Conservation (phyloP, 2,329 filamentous ascomycete species). For the Hysterium pulicare region DNA sequence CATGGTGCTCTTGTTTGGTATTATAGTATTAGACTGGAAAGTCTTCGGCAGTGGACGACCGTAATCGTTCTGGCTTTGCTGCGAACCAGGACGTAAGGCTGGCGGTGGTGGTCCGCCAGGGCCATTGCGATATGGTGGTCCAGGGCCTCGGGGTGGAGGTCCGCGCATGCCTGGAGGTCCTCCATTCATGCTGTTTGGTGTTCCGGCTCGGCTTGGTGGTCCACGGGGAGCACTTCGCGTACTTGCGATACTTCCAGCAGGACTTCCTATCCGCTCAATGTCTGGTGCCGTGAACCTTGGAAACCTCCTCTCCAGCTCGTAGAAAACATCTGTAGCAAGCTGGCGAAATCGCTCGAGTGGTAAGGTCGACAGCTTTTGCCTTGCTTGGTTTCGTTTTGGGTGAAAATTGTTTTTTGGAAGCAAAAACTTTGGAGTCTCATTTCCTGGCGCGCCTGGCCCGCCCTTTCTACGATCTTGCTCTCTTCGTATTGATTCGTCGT, state of each 20-base stretch:
- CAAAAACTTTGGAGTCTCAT: constrained; percentile 57
- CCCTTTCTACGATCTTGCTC: constrained; percentile 59
- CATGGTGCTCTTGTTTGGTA: constrained; percentile 97
- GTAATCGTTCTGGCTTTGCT: constrained; percentile 52
- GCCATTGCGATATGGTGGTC: constrained; percentile 17
- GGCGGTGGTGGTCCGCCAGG: constrained; percentile 49
- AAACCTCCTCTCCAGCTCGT: constrained; percentile 86
- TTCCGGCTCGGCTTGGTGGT: constrained; percentile 52
- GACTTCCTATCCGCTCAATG: constrained; percentile 64
- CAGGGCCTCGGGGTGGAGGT: constrained; percentile 32
- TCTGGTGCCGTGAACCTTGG: constrained; percentile 73
- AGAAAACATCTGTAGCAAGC: constrained; percentile 92
- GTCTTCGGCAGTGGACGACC: constrained; percentile 80
- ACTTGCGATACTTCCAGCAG: constrained; percentile 58
- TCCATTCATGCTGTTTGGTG: constrained; percentile 55
- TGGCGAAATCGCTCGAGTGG: constrained; percentile 85
- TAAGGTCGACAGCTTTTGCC: constrained; percentile 88
- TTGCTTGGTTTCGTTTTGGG: constrained; percentile 95
- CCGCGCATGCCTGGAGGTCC: constrained; percentile 30
- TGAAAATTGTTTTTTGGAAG: constrained; percentile 87
- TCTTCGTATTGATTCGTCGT: constrained; percentile 85
- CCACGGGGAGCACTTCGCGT: constrained; percentile 47
- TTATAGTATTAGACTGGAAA: constrained; percentile 91
- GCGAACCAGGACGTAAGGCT: constrained; percentile 26
- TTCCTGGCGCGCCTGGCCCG: constrained; percentile 47